Evolutionary conservation across 2,329 filamentous ascomycete species (phyloP).

Genomic region (Amauroascus verrucosus): DNA sequence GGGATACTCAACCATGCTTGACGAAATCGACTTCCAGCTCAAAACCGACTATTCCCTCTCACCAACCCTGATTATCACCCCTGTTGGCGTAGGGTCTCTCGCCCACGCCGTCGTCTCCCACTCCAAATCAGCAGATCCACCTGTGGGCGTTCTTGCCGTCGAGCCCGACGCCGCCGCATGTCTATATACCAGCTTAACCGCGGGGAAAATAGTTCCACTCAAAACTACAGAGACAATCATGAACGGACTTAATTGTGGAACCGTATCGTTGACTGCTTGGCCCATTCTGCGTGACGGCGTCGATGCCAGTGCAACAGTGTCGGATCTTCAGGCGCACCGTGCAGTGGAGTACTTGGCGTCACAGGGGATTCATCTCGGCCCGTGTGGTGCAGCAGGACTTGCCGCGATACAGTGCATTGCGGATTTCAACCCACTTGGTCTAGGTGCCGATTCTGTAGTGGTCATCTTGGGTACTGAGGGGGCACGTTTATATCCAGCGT

Average conservation of each 20-base stretch:
- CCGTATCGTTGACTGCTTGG: constrained; percentile 57
- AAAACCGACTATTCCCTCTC: constrained; percentile 27
- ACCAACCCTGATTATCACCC: constrained; percentile 47
- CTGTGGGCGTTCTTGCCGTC: constrained; percentile 50
- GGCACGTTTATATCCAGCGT: constrained; percentile 40
- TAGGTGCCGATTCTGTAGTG: constrained; percentile 46
- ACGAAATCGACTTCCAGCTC: constrained; percentile 56
- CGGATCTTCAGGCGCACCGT: constrained; percentile 52
- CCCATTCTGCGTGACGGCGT: constrained; percentile 47
- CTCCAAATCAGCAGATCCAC: constrained; percentile 43
- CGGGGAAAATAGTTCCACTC: constrained; percentile 42
- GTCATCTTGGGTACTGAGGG: constrained; percentile 61
- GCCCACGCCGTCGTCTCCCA: constrained; percentile 58
- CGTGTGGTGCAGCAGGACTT: constrained; percentile 51
- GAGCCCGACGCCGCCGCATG: constrained; percentile 57
- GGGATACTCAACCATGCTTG: constrained; percentile 64
- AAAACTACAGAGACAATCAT: constrained; percentile 57
- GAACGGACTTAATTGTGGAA: constrained; percentile 64
- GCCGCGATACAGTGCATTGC: constrained; percentile 45
- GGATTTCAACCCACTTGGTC: constrained; percentile 25
- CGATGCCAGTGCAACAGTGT: constrained; percentile 51
- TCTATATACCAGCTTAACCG: constrained; percentile 40
- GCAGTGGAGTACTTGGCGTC: constrained; percentile 46
- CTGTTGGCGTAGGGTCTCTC: constrained; percentile 63
- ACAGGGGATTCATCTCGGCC: constrained; percentile 44